Conservation (phyloP, 2,329 filamentous ascomycete genomes). For the Aspergillus sp. region DNA sequence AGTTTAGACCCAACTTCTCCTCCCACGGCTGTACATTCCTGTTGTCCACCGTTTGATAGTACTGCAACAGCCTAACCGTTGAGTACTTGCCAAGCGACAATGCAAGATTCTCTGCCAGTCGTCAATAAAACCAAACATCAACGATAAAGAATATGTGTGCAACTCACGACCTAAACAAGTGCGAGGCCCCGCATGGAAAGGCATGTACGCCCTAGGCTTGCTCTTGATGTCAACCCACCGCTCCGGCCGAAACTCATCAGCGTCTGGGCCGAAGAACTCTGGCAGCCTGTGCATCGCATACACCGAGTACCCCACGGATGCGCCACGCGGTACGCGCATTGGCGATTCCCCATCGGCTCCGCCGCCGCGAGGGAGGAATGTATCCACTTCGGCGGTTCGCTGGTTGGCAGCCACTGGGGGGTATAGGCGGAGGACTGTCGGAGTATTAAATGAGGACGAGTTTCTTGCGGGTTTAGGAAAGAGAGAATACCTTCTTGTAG, state of each 20-base stretch:
- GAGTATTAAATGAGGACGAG: too few species aligned
- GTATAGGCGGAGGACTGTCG: background rate
- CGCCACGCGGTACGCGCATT: background rate
- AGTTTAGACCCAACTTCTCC: too few species aligned
- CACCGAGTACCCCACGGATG: background rate
- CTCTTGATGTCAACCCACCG: background rate
- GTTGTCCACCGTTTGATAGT: too few species aligned
- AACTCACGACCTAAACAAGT: background rate
- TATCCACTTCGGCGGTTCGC: background rate
- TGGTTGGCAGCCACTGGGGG: background rate
- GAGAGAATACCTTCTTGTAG: too few species aligned
- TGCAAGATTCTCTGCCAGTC: too few species aligned
- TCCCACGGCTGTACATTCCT: too few species aligned
- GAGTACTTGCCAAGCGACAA: too few species aligned
- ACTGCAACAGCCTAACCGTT: too few species aligned
- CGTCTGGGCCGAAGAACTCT: background rate
- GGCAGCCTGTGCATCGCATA: background rate
- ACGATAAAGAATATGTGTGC: too few species aligned
- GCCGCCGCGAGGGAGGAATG: background rate
- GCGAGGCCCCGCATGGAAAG: background rate
- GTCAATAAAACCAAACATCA: too few species aligned
- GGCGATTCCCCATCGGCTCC: background rate
- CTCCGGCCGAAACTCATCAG: background rate
- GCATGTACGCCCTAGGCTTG: background rate
- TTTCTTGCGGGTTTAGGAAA: too few species aligned